Evolutionary conservation across 257 asterid genomes (phyloP).

Genomic region (Osmanthus fragrans): DNA sequence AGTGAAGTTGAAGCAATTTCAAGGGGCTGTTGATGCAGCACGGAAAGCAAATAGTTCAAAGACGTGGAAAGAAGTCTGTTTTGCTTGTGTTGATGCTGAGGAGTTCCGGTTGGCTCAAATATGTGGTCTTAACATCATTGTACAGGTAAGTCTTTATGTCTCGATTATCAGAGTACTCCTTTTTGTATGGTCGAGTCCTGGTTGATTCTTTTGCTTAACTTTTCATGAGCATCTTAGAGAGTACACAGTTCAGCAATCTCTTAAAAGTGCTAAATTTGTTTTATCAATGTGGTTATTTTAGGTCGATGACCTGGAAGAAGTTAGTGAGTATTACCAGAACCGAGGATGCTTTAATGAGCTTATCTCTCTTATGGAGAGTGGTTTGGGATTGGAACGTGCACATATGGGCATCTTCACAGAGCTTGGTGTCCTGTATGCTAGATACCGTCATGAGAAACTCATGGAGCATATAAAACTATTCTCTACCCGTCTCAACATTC

Average conservation of each 20-base stretch:
- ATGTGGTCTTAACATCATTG: constrained; percentile 97
- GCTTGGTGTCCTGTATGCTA: constrained; percentile 94
- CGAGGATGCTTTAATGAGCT: constrained; percentile 98
- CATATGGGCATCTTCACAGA: constrained; percentile 99
- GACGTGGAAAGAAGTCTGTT: constrained; percentile 99
- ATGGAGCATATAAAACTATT: constrained; percentile 98
- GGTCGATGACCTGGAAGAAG: constrained; percentile 99
- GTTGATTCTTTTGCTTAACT: neutral
- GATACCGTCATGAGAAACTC: constrained; percentile 98
- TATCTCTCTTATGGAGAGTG: constrained; percentile 98
- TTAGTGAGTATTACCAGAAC: constrained; percentile 94
- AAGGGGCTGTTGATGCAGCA: constrained; percentile 99
- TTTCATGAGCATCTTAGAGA: neutral
- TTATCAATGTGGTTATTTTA: constrained; percentile 30
- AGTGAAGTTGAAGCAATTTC: constrained; percentile 91
- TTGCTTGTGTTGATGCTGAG: constrained; percentile 99
- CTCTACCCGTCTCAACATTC: constrained; percentile 93
- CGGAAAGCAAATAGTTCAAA: constrained; percentile 96
- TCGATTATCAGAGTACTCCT: neutral
- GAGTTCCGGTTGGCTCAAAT: constrained; percentile 99
- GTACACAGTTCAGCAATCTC: neutral
- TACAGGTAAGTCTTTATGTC: constrained; percentile 63
- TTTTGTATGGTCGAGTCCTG: neutral
- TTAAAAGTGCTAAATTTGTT: neutral
- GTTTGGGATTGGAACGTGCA: constrained; percentile 98